phyloP scores from a whole-genome alignment of 768 basidiomycete genomes.

The Amyloporia xantha region DNA sequence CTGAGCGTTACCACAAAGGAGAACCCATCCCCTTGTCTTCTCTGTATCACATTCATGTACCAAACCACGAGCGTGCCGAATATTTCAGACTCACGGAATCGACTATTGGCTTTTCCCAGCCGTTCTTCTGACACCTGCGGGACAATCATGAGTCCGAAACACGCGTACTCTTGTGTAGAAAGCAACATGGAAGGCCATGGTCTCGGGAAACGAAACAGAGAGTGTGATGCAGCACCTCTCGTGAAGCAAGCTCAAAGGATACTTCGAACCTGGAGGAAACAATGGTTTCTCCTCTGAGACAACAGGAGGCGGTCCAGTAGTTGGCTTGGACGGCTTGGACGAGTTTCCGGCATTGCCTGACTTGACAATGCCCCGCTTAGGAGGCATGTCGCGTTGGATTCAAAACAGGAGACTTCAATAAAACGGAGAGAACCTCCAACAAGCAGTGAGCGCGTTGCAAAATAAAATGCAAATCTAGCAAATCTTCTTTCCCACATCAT shows the following conservation, averaged over 20 bases:
- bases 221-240: slow-evolving; percentile 48
- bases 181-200: no score
- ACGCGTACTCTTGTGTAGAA: no score
- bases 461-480: no score
- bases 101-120: slow-evolving; percentile 82
- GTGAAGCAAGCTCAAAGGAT: slow-evolving; percentile 68
- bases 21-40: slow-evolving; percentile 42
- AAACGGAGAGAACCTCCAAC: no score
- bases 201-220: slow-evolving; percentile 2
- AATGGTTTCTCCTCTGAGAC: slow-evolving; percentile 45
- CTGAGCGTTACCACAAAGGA: slow-evolving; percentile 66
- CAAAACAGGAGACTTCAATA: no score
- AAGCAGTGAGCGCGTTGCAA: no score
- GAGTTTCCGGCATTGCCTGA: slow-evolving; percentile 90
- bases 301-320: slow-evolving; percentile 5
- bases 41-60: slow-evolving; percentile 25
- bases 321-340: slow-evolving; percentile 39
- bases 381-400: no score
- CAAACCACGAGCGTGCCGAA: slow-evolving; percentile 8
- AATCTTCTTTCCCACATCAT: no score
- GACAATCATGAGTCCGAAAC: slow-evolving; percentile 5
- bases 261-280: slow-evolving; percentile 83
- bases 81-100: slow-evolving; percentile 48
- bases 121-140: slow-evolving; percentile 76
- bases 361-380: slow-evolving; percentile 72